Evolutionary conservation across 2,329 filamentous ascomycete genomes (phyloP), one percentile per base, ranked within the genome.

Genomic region (Alternaria novae-zelandiae): DNA sequence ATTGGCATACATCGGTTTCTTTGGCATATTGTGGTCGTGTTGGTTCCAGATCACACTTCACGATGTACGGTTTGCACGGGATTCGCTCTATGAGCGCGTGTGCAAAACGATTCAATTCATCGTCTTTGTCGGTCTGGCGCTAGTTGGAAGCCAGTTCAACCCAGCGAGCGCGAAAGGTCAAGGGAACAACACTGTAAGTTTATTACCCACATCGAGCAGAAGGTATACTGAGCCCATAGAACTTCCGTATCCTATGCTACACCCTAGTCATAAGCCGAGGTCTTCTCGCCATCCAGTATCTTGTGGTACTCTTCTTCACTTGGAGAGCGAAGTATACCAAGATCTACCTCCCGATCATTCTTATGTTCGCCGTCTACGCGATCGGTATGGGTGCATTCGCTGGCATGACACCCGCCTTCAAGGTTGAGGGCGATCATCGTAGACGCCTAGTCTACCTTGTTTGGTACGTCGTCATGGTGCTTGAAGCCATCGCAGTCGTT

Each of bases 401-500:
- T 26, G 76, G 64, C 8, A 79, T 79, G 78, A 78, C 73, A 12
- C 74, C 76, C 11, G 73, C 71, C 4, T 80, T 79, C 64, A 61
- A 55, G n/a, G 61, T 65, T n/a, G 60, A 63, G 5, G 59, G 62
- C 6, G 59, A 65, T 5, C 53, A 59, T 13, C 47, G 59, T 11
- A 65, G 70, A 21, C 54, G 60, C 9, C 57, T 67, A 8, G 64
- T 81, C 8, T 80, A 78, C 57, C 64, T 77, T 17, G 68, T 80
- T 8, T 80, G 78, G 78, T 81, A 79, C 51, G 67, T 74, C 28
- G 74, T 89, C 13, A 84, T 86, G 63, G 78, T 80, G 3, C 54
- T 85, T 8, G 89, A 91, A 77, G 83, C 85, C 17, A 67, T 85
- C 17, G 70, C 82, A 6, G 83, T 86, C 5, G 82, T 90, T 32